Evolutionary conservation across 2,329 filamentous ascomycete genomes (phyloP), one percentile per base, ranked within the genome.

Genomic region (Colletotrichum godetiae): DNA sequence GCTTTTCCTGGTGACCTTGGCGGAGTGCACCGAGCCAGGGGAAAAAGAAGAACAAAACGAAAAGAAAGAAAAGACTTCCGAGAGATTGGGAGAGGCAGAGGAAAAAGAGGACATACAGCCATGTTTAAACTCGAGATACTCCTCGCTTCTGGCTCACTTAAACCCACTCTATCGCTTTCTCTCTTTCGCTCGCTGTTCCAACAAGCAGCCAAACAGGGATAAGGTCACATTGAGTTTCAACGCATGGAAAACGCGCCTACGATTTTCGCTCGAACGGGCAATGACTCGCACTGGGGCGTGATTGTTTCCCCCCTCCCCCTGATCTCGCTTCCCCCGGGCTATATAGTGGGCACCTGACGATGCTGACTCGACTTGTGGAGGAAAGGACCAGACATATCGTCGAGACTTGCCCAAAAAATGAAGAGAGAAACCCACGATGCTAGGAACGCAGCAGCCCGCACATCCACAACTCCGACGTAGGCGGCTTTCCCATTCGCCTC

Each of bases 291-390:
- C 42, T 52, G 65, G 65, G 65, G 56, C 57, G 37, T 24, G 7
- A 31, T 35, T 4, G 10, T 49, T 57, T 27, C 65, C 65, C 15
- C 29, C 24, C 10, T 15, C 42, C 55, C 65, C 65, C 56, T 67
- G 65, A 67, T 67, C 65, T 67, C 65, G 65, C 65, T 53, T 67
- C 29, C 56, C 65, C 56, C 57, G 29, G 65, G 65, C 27, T 53
- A 6, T 61, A 33, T 31, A 67, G 42, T 67, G 24, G 57, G 15
- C 29, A 67, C 31, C 42, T 52, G 29, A 37, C 27, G 31, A 37
- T 37, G 31, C 65, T 67, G 65, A 67, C 65, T 67, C 65, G 65
- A 60, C n/a, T 13, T 6, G 15, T 42, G 15, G 42, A 49, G 19
- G 19, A 5, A 22, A 49, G 19, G 19, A 49, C 42, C 8, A 49